Evolutionary conservation across 2,329 filamentous ascomycete species (phyloP).

Genomic region (Ceratocystis harringtonii): DNA sequence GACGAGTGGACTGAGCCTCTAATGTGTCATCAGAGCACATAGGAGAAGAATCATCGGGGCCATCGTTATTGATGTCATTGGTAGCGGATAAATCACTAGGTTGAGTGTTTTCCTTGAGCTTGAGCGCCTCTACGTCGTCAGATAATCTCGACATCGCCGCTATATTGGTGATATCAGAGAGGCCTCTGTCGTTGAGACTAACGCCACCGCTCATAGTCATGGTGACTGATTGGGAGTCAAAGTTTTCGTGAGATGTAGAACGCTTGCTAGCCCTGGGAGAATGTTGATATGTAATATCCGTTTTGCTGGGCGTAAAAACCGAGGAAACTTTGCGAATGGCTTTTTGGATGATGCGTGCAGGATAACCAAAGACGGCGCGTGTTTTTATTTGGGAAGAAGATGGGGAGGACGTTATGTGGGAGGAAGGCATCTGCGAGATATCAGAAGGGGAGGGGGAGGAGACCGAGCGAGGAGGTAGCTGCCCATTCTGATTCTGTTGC

Average conservation of each 20-base stretch:
- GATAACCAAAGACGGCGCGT: slow-evolving; percentile 11
- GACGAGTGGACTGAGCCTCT: slow-evolving; percentile 8
- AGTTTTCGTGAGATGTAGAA: not conserved
- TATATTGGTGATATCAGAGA: not conserved
- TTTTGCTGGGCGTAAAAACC: slow-evolving; percentile 10
- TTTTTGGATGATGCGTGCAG: slow-evolving; percentile 15
- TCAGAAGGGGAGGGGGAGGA: slow-evolving; percentile 3
- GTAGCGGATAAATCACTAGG: not conserved
- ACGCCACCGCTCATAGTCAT: not conserved
- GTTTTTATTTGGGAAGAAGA: slow-evolving; percentile 9
- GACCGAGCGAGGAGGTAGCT: not conserved
- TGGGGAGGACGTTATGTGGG: slow-evolving; percentile 2
- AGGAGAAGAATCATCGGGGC: not conserved
- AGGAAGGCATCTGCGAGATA: not conserved
- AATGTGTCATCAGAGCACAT: slow-evolving; percentile 2
- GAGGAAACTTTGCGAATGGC: slow-evolving; percentile 15
- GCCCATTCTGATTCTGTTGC: not conserved
- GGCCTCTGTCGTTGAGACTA: not conserved
- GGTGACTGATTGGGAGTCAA: not conserved
- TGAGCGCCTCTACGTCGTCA: not conserved
- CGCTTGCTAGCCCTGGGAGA: not conserved
- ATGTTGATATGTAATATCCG: not conserved
- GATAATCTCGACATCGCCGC: not conserved
- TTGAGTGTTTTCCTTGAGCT: not conserved
- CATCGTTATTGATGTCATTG: not conserved